A percentile compares a stretch with the other conserved stretches of the same genome.
Evolutionary conservation across 768 basidiomycete species (phyloP).

Genomic region (Collybiopsis confluens): DNA sequence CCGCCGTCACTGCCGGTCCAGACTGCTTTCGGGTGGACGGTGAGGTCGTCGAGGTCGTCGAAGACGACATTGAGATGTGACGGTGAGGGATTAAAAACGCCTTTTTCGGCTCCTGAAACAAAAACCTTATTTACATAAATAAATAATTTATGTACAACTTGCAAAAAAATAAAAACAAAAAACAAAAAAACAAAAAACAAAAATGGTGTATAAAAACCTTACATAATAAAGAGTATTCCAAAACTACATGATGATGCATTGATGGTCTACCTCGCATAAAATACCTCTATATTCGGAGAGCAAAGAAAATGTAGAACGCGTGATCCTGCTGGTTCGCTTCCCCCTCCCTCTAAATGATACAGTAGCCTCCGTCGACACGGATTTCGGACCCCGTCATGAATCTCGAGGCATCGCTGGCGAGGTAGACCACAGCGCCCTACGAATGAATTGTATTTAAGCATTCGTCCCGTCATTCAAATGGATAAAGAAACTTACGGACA

Average conservation of each 20-base stretch:
- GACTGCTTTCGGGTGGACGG: neutral
- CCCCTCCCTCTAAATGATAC: slow-evolving; percentile 42
- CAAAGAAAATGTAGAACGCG: neutral
- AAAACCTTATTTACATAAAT: too few species aligned
- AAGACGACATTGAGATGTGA: too few species aligned
- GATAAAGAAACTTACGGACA: slow-evolving; percentile 50
- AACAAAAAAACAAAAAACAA: too few species aligned
- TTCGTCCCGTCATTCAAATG: neutral
- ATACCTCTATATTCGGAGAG: slow-evolving; percentile 7
- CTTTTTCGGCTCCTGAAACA: too few species aligned
- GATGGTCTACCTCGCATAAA: neutral
- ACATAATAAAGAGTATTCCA: neutral
- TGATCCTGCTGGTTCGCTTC: too few species aligned
- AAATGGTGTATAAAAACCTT: neutral
- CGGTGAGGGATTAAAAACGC: too few species aligned
- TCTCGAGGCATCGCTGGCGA: slow-evolving; percentile 84
- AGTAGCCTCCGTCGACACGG: slow-evolving; percentile 89
- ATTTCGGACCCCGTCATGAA: slow-evolving; percentile 89
- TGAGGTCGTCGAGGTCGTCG: neutral
- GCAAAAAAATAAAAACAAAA: too few species aligned
- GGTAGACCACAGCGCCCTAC: slow-evolving; percentile 84
- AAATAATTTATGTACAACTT: too few species aligned
- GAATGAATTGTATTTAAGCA: slow-evolving; percentile 6
- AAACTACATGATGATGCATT: neutral
- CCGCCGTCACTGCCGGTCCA: neutral